phyloP scores from a whole-genome alignment of 345 rosid genomes.

The Toxicodendron radicans region DNA sequence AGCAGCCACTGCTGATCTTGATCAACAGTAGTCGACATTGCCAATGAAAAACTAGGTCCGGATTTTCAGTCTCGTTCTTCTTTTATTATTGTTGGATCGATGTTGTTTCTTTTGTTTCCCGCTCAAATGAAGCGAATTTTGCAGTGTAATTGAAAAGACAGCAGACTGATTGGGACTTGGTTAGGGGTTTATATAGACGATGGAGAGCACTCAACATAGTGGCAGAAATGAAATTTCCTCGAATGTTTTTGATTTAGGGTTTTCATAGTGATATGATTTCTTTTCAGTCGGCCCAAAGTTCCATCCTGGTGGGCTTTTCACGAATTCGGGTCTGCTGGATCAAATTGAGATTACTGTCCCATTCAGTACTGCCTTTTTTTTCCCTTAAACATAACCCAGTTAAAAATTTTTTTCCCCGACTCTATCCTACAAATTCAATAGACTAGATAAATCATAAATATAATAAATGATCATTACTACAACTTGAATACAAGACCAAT shows the following conservation, averaged over 20 bases:
- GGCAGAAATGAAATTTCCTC: conserved; percentile 22
- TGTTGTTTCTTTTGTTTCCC: conserved; percentile 20
- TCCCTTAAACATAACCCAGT: no score
- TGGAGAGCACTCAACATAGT: not conserved
- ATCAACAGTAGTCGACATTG: conserved; percentile 42
- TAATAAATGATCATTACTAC: no score
- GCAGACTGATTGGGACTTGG: not conserved
- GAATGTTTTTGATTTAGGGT: not conserved
- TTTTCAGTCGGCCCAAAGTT: not conserved
- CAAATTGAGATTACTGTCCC: no score
- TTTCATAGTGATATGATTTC: not conserved
- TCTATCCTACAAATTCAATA: no score
- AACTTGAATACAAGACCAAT: no score
- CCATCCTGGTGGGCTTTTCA: not conserved
- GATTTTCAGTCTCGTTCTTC: conserved; percentile 1
- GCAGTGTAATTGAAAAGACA: not conserved
- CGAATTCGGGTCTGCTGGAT: not conserved
- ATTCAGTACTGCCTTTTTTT: no score
- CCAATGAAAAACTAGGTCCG: not conserved
- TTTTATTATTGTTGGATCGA: not conserved
- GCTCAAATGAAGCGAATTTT: conserved; percentile 10
- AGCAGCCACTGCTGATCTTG: conserved; percentile 91
- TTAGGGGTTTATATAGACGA: conserved; percentile 18
- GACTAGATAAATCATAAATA: no score
- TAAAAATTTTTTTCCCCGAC: no score